Evolutionary conservation across 306 rosid species (phyloP).

Genomic region (Cajanus cajan): DNA sequence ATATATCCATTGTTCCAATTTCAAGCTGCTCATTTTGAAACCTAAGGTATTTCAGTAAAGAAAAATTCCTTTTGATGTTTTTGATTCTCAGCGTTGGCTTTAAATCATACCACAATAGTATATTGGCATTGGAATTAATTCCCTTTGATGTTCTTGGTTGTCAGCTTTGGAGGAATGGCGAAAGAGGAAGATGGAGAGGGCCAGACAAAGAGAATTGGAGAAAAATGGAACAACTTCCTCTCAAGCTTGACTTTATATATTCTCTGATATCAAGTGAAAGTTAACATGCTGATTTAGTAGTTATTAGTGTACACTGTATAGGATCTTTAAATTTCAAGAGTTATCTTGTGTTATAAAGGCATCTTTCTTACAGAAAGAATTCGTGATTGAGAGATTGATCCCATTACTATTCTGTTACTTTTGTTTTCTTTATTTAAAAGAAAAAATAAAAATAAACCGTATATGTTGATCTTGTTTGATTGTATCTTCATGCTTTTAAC

Average conservation of each 20-base stretch:
- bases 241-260: slow-evolving; percentile 40
- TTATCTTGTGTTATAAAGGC: neutral
- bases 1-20: neutral
- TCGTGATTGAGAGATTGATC: slow-evolving; percentile 10
- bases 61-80: neutral
- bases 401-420: neutral
- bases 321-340: neutral
- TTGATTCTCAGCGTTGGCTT: no score
- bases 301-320: slow-evolving; percentile 19
- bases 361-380: neutral
- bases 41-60: neutral
- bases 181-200: slow-evolving; percentile 94
- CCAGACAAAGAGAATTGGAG: slow-evolving; percentile 73
- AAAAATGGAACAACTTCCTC: slow-evolving; percentile 72
- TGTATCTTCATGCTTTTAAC: neutral
- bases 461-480: neutral
- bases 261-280: neutral
- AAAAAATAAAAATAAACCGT: neutral
- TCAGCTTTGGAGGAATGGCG: slow-evolving; percentile 99
- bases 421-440: neutral
- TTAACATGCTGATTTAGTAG: neutral
- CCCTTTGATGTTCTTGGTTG: slow-evolving; percentile 26
- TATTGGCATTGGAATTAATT: slow-evolving; percentile 9
- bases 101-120: neutral
- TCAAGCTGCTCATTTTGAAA: neutral